Conservation (phyloP, 345 rosid species). For the Alliaria petiolata region DNA sequence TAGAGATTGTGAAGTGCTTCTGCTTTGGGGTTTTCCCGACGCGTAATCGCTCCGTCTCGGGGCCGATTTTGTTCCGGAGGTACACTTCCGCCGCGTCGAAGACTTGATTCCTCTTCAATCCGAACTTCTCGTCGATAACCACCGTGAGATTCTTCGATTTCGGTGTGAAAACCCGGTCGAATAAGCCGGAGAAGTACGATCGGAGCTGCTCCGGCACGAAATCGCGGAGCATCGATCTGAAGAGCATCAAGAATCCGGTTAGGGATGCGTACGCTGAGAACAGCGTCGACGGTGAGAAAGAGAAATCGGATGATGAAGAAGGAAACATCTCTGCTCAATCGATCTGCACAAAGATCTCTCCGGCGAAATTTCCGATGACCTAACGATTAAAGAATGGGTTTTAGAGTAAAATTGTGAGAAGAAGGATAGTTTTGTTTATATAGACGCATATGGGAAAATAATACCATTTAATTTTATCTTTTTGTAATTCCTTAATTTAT, state of each 20-base stretch:
- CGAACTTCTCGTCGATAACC: slow-evolving; percentile 31
- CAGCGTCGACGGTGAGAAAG: slow-evolving; percentile 28
- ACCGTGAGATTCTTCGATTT: slow-evolving; percentile 27
- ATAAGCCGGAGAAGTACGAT: slow-evolving; percentile 12
- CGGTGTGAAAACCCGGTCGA: slow-evolving; percentile 22
- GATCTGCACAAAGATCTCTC: too few species aligned
- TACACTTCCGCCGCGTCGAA: slow-evolving; percentile 48
- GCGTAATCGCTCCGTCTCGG: slow-evolving; percentile 33
- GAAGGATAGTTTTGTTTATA: not conserved
- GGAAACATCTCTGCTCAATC: slow-evolving; percentile 19
- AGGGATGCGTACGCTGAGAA: slow-evolving; percentile 43
- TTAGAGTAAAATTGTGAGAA: not conserved
- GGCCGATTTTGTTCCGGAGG: slow-evolving; percentile 43
- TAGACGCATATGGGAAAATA: too few species aligned
- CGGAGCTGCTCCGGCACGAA: slow-evolving; percentile 30
- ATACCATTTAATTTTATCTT: too few species aligned
- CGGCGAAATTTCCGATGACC: not conserved
- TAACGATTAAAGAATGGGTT: not conserved
- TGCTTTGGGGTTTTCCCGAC: slow-evolving; percentile 35
- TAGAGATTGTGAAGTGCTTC: slow-evolving; percentile 21
- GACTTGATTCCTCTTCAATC: slow-evolving; percentile 32
- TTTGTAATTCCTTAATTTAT: too few species aligned
- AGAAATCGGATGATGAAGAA: slow-evolving; percentile 12
- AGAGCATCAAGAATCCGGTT: slow-evolving; percentile 37
- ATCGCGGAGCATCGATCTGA: slow-evolving; percentile 35